phyloP scores from a whole-genome alignment of 2,329 filamentous ascomycete genomes.

The Chrysoporthe austroafricana region DNA sequence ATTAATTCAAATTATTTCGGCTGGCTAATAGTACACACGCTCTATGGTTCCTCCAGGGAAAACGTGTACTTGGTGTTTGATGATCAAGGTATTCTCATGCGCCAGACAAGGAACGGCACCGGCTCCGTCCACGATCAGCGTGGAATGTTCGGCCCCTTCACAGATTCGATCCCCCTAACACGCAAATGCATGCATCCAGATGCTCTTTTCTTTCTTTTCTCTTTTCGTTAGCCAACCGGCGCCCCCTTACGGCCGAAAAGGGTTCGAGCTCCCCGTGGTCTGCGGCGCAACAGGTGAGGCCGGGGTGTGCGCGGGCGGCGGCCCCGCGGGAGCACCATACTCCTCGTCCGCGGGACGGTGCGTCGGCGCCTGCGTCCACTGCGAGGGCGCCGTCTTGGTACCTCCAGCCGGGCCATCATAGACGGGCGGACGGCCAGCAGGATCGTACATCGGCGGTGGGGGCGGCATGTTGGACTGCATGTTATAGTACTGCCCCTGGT shows the following conservation, averaged over 20 bases:
- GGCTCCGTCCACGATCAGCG: neutral
- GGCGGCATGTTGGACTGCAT: conserved; percentile 60
- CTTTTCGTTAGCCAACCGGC: conserved; percentile 14
- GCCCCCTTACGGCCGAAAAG: conserved; percentile 27
- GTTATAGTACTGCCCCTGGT: conserved; percentile 43
- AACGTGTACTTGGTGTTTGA: conserved; percentile 7
- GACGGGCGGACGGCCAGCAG: conserved; percentile 54
- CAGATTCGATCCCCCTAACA: neutral
- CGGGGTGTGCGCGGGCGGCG: conserved; percentile 45
- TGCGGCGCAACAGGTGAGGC: conserved; percentile 27
- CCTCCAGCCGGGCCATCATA: conserved; percentile 56
- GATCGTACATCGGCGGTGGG: conserved; percentile 62
- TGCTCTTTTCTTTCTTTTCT: neutral
- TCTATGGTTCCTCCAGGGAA: conserved; percentile 27
- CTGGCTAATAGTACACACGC: conserved; percentile 15
- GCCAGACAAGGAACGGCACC: neutral
- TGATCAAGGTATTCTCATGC: neutral
- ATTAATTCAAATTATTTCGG: conserved; percentile 1
- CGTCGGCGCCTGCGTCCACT: conserved; percentile 37
- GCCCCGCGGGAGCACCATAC: conserved; percentile 53
- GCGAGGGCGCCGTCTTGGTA: conserved; percentile 58
- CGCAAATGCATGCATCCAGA: conserved; percentile 24
- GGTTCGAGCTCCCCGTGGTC: conserved; percentile 31
- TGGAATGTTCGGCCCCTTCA: neutral
- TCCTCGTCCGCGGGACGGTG: conserved; percentile 33